Percentiles rank a stretch among this genome's conserved stretches.
Conservation (phyloP, 176 grass and related monocot species). For the Phyllostachys edulis region DNA sequence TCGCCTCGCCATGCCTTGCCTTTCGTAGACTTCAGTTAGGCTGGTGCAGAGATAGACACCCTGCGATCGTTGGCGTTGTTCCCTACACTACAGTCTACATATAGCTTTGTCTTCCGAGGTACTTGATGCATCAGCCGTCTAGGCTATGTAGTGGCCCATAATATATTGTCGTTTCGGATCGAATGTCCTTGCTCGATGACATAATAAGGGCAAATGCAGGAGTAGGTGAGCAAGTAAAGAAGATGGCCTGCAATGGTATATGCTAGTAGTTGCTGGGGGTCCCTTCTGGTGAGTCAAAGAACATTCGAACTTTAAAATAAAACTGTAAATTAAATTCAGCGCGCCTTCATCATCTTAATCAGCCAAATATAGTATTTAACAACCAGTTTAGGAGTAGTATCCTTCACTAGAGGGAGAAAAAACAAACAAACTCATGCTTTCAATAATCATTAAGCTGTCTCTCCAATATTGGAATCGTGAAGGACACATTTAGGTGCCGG, state of each 20-base stretch:
- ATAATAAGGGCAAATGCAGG: neutral
- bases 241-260: no score
- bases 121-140: neutral
- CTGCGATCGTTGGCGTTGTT: conserved; percentile 1
- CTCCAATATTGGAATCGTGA: neutral
- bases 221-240: no score
- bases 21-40: conserved; percentile 3
- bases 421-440: neutral
- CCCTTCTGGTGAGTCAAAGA: neutral
- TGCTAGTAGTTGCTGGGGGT: no score
- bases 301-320: neutral
- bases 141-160: neutral
- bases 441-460: neutral
- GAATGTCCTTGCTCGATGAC: neutral
- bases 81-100: neutral
- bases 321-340: neutral
- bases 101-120: neutral
- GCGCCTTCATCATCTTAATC: neutral
- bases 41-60: conserved; percentile 17
- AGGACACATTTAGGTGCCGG: neutral
- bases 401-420: neutral
- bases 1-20: neutral
- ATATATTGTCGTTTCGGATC: neutral
- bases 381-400: neutral
- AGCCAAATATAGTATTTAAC: neutral